Conservation (phyloP, 2,329 filamentous ascomycete species). For the Penicillium sp. region DNA sequence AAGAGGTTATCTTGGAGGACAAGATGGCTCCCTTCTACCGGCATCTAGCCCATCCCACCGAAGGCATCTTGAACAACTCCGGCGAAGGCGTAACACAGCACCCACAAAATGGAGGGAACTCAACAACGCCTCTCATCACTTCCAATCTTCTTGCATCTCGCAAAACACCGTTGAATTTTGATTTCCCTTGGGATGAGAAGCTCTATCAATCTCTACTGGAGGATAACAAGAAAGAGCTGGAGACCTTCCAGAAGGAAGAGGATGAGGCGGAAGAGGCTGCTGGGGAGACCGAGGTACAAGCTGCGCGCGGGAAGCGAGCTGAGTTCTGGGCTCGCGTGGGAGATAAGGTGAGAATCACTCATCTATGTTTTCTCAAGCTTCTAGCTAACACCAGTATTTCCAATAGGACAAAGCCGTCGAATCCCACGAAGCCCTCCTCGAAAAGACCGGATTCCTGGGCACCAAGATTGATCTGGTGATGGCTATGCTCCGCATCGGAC, state of each 20-base stretch:
- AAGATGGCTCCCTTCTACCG: conserved; percentile 68
- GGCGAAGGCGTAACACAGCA: conserved; percentile 61
- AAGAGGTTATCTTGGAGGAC: conserved; percentile 62
- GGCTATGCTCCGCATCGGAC: conserved; percentile 88
- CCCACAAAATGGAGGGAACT: conserved; percentile 38
- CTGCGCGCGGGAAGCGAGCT: conserved; percentile 87
- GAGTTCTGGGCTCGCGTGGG: conserved; percentile 95
- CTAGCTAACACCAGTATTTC: conserved; percentile 2
- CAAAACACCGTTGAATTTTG: conserved; percentile 61
- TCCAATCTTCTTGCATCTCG: conserved; percentile 74
- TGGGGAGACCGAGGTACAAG: conserved; percentile 91
- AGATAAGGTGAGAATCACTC: conserved; percentile 70
- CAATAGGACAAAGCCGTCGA: conserved; percentile 85
- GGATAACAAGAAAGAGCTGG: conserved; percentile 75
- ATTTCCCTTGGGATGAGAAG: conserved; percentile 85
- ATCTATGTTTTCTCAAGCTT: conserved; percentile 1
- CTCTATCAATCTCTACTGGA: conserved; percentile 75
- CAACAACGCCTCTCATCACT: conserved; percentile 54
- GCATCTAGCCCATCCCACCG: conserved; percentile 62
- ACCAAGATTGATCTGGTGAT: conserved; percentile 97
- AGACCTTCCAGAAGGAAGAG: conserved; percentile 76
- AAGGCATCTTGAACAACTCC: conserved; percentile 75
- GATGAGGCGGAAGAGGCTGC: conserved; percentile 95
- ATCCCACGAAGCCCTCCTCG: conserved; percentile 87
- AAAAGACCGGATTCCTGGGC: conserved; percentile 95